Conservation (phyloP, 306 rosid species). For the Phaseolus lunatus region DNA sequence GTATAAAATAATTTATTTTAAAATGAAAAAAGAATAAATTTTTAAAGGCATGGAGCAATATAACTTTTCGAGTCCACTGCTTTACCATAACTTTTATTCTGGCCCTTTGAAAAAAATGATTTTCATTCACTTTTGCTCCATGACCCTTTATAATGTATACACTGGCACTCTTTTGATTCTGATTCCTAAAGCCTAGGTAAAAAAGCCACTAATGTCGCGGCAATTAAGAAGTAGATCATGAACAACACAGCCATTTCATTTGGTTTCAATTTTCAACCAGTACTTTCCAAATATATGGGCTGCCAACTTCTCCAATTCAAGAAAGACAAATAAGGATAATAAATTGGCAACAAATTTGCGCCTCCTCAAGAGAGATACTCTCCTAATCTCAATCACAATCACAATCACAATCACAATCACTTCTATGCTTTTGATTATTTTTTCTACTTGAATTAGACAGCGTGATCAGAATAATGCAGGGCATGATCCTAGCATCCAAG, state of each 20-base stretch:
- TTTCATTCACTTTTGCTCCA: neutral
- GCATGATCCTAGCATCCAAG: slow-evolving; percentile 35
- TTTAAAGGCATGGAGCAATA: neutral
- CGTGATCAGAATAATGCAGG: slow-evolving; percentile 8
- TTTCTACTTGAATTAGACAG: slow-evolving; percentile 22
- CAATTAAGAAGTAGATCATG: neutral
- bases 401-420: neutral
- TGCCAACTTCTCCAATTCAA: slow-evolving; percentile 37
- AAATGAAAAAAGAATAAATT: too few relatives aligned
- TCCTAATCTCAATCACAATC: slow-evolving; percentile 49
- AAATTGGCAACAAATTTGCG: too few relatives aligned
- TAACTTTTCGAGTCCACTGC: neutral
- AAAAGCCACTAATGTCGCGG: slow-evolving; percentile 42
- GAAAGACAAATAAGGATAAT: neutral
- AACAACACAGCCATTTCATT: neutral
- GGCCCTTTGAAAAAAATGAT: neutral
- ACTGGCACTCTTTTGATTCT: slow-evolving; percentile 3
- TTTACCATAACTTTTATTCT: neutral
- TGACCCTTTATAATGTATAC: neutral
- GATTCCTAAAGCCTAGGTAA: slow-evolving; percentile 19
- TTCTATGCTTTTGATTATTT: neutral
- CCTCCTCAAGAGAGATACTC: neutral
- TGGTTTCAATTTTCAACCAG: slow-evolving; percentile 18
- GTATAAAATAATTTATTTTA: too few relatives aligned
- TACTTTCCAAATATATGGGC: slow-evolving; percentile 15